phyloP scores from a whole-genome alignment of 164 flowering plant species.

The Buxus sempervirens region DNA sequence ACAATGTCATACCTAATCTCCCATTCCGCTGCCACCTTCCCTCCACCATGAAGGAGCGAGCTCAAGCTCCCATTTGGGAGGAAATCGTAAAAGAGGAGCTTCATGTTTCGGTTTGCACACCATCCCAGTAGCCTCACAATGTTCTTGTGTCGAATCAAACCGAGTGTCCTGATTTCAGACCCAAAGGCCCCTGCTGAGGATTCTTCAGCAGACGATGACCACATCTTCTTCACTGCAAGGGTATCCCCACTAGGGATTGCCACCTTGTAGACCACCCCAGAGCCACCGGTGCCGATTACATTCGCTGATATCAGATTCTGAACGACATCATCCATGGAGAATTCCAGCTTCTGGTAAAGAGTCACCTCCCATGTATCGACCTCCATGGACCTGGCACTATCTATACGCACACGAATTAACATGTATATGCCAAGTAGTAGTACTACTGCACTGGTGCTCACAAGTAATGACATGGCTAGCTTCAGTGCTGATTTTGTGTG shows the following conservation, averaged over 20 bases:
- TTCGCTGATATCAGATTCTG: slow-evolving; percentile 54
- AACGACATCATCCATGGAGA: slow-evolving; percentile 68
- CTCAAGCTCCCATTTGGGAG: slow-evolving; percentile 88
- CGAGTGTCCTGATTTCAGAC: slow-evolving; percentile 73
- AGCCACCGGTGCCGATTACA: slow-evolving; percentile 91
- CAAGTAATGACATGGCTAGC: slow-evolving; percentile 61
- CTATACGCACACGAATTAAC: slow-evolving; percentile 44
- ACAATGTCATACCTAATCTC: slow-evolving; percentile 67
- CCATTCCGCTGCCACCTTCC: slow-evolving; percentile 78
- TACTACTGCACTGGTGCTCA: slow-evolving; percentile 60
- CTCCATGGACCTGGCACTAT: slow-evolving; percentile 11
- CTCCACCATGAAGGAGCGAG: slow-evolving; percentile 68
- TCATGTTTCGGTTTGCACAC: slow-evolving; percentile 58
- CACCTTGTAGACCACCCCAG: slow-evolving; percentile 90
- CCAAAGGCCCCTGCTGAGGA: slow-evolving; percentile 60
- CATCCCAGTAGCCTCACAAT: slow-evolving; percentile 83
- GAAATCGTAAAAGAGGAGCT: slow-evolving; percentile 79
- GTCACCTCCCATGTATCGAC: slow-evolving; percentile 76
- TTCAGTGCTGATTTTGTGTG: slow-evolving; percentile 44
- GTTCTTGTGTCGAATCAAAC: slow-evolving; percentile 84
- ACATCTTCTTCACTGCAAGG: slow-evolving; percentile 94
- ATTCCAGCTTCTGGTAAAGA: slow-evolving; percentile 77
- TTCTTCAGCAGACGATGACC: slow-evolving; percentile 85
- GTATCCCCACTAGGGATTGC: slow-evolving; percentile 51
- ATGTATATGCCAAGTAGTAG: slow-evolving; percentile 58